Base-by-base conservation (phyloP, 202 grass and related monocot species). In the Digitaria exilis region DNA sequence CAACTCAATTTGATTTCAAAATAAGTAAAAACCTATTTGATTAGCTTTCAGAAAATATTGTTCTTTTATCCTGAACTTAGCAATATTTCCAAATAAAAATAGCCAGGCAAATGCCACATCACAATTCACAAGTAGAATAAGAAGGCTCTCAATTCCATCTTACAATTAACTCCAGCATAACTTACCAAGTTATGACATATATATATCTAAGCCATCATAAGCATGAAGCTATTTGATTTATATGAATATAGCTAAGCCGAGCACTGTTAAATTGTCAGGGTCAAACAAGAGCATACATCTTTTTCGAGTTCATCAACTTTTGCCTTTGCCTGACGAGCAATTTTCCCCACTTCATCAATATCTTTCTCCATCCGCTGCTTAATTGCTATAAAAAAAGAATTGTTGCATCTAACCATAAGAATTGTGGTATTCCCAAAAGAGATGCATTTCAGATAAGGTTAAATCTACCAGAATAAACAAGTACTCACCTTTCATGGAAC, bases 291-390 rank as follows among this genome's bases (percentile, higher is more conserved):
- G 17, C 88, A 77, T 92, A 92, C 92, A 81, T 92, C 92, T 75
- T 85, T 87, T 71, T 94, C 96, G 15, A 99, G 66, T 68, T 96
- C 89, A 84, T 99, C 93, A 73, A 99, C 42, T 81, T 96, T 94
- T 81, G 91, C 35, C 81, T 99, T 99, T 39, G 96, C 85, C 75
- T 86, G 32, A 65, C 96, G 89, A 75, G 91, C 93, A 86, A 92
- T 82, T 89, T 94, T 99, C 28, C 87, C 87, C 31, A 92, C 96
- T 96, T 96, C 91, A 84, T 99, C 93, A 60, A 99, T 92, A 87
- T 99, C 96, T 82, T 92, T 96, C 78, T 96, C 85, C 96, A 99
- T 99, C 28, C 84, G 84, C 60, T 94, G 93, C 84, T 94, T 99
- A 58, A 99, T 99, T 84, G 74, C 96, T 99, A 69, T 10, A 87